Evolutionary conservation across 73 alveolate genomes (phyloP).

Genomic region (Breviolum minutum): DNA sequence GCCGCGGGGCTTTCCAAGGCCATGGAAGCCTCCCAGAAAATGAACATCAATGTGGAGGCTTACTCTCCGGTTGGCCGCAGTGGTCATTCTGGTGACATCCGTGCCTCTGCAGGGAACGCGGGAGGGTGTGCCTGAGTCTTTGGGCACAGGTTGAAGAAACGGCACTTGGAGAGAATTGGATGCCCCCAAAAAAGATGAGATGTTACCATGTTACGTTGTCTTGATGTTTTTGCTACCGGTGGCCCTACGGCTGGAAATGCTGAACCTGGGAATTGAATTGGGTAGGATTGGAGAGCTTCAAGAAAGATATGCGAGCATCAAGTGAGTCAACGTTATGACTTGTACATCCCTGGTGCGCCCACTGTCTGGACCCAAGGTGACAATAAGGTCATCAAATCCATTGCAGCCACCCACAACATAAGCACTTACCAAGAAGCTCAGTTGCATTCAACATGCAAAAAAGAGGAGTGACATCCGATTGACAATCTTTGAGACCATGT

Average conservation of each 20-base stretch:
- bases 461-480: too few species aligned
- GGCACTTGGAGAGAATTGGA: too few species aligned
- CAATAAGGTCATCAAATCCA: conserved; percentile 64
- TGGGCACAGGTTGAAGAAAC: background rate
- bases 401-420: conserved; percentile 70
- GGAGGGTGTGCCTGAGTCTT: background rate
- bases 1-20: conserved; percentile 18
- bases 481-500: background rate
- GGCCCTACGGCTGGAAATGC: background rate
- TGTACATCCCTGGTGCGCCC: background rate
- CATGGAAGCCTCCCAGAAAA: conserved; percentile 13
- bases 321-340: too few species aligned
- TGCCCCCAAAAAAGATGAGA: background rate
- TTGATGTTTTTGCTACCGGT: too few species aligned
- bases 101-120: background rate
- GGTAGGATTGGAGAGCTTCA: background rate
- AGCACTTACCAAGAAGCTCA: conserved; percentile 78
- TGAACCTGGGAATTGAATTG: background rate
- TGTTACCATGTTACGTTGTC: too few species aligned
- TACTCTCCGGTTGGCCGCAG: conserved; percentile 95
- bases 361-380: conserved; percentile 7
- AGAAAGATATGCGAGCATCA: too few species aligned
- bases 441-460: background rate
- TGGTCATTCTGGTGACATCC: conserved; percentile 90
- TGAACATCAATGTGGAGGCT: conserved; percentile 93